phyloP scores from a whole-genome alignment of 1,284 basidiomycete genomes.

The Ceratobasidium papillatum region DNA sequence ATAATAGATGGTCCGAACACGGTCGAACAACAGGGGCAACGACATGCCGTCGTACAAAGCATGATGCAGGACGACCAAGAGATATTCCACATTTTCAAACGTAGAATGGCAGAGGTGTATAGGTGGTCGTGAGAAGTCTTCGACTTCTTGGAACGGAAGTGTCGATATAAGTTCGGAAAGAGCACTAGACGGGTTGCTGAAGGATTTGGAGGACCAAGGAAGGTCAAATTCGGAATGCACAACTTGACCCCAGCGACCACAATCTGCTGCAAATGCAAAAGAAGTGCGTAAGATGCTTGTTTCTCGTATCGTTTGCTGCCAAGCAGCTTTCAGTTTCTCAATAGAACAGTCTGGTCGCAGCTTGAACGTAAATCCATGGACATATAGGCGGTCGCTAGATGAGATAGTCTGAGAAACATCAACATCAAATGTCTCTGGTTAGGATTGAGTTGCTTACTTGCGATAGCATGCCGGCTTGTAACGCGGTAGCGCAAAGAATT shows the following conservation, averaged over 20 bases:
- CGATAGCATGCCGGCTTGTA: constrained; percentile 62
- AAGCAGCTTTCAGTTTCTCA: constrained; percentile 52
- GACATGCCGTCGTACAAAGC: constrained; percentile 63
- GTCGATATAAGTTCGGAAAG: constrained; percentile 33
- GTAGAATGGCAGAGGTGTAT: constrained; percentile 24
- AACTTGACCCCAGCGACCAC: constrained; percentile 57
- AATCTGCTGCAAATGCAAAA: constrained; percentile 57
- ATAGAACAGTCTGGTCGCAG: constrained; percentile 51
- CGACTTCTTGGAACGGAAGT: constrained; percentile 38
- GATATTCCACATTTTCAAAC: constrained; percentile 43
- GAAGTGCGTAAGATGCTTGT: constrained; percentile 59
- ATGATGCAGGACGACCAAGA: constrained; percentile 61
- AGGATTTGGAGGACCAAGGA: constrained; percentile 52
- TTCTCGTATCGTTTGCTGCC: constrained; percentile 52
- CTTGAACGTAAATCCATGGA: constrained; percentile 58
- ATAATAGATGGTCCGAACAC: constrained; percentile 53
- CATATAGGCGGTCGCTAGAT: constrained; percentile 58
- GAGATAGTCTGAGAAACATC: constrained; percentile 55
- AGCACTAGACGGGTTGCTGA: constrained; percentile 40
- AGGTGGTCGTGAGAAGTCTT: constrained; percentile 44
- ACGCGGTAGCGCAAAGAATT: constrained; percentile 56
- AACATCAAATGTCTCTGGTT: neutral
- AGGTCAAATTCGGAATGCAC: constrained; percentile 54
- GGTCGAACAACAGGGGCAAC: constrained; percentile 53
- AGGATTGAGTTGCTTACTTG: constrained; percentile 52